A percentile compares a stretch with the other conserved stretches of the same genome.
These are phyloP conservation scores for Psilocybe mexicana DNA, from an alignment of 1,284 basidiomycete species.

Conservation along the genomic window DNA sequence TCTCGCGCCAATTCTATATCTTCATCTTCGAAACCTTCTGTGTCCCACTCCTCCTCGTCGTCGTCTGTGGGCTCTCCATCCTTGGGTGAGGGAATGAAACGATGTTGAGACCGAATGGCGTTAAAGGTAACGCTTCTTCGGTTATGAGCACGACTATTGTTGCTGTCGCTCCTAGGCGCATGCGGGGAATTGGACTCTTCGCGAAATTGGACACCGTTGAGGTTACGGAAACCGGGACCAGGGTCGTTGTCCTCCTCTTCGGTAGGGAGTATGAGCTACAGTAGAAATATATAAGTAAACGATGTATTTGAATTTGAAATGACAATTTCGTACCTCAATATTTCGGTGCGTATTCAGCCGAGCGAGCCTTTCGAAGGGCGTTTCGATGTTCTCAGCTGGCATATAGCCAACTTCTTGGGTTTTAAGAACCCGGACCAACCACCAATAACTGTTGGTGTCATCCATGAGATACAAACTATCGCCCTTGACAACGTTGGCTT, in stretches of 20 bases:
- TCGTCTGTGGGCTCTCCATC: conserved; percentile 81
- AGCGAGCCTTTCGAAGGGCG: conserved; percentile 94
- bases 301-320: background rate
- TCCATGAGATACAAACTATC: conserved; percentile 93
- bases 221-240: conserved; percentile 48
- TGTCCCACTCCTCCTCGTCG: conserved; percentile 77
- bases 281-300: background rate
- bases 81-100: conserved; percentile 75
- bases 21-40: conserved; percentile 71
- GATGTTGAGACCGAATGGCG: conserved; percentile 57
- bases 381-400: conserved; percentile 99
- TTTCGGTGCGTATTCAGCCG: conserved; percentile 97
- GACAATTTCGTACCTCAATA: conserved; percentile 73
- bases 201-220: conserved; percentile 39
- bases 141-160: conserved; percentile 2
- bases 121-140: conserved; percentile 55
- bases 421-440: conserved; percentile 95
- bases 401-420: conserved; percentile 99
- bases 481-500: conserved; percentile 95
- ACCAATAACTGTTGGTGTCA: conserved; percentile 98
- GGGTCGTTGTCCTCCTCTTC: conserved; percentile 64
- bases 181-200: conserved; percentile 22
- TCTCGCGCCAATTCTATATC: conserved; percentile 64
- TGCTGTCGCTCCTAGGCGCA: conserved; percentile 5
- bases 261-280: conserved; percentile 72